Evolutionary conservation across 768 basidiomycete genomes (phyloP).

Genomic region (Suillus tomentosus): DNA sequence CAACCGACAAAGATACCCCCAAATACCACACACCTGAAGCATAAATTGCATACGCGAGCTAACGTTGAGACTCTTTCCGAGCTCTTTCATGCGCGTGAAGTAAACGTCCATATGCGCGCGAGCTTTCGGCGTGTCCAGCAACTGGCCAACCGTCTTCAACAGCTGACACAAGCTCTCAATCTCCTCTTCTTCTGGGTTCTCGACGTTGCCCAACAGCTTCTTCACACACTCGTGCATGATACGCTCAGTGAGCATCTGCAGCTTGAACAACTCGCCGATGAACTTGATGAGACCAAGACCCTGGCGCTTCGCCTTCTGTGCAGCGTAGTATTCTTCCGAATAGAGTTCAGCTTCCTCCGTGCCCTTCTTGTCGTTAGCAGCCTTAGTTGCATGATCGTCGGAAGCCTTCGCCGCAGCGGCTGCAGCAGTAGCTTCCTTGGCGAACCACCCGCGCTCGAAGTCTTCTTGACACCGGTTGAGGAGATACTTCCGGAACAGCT

Average conservation of each 20-base stretch:
- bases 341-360: slow-evolving; percentile 70
- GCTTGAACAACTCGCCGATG: slow-evolving; percentile 97
- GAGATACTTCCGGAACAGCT: slow-evolving; percentile 95
- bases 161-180: slow-evolving; percentile 96
- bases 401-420: slow-evolving; percentile 80
- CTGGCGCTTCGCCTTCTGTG: slow-evolving; percentile 95
- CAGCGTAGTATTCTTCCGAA: slow-evolving; percentile 94
- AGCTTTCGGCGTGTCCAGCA: slow-evolving; percentile 83
- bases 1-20: slow-evolving; percentile 5
- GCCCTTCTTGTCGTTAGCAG: slow-evolving; percentile 59
- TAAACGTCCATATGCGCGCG: slow-evolving; percentile 89
- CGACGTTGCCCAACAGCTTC: slow-evolving; percentile 90
- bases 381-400: slow-evolving; percentile 80
- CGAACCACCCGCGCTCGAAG: slow-evolving; percentile 94
- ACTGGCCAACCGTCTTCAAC: slow-evolving; percentile 82
- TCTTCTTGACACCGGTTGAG: slow-evolving; percentile 97
- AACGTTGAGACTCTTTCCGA: slow-evolving; percentile 76
- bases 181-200: slow-evolving; percentile 97
- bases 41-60: slow-evolving; percentile 92
- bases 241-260: slow-evolving; percentile 95
- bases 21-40: slow-evolving; percentile 72
- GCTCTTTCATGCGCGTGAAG: slow-evolving; percentile 86
- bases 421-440: slow-evolving; percentile 60
- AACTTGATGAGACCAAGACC: slow-evolving; percentile 97
- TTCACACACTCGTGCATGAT: slow-evolving; percentile 99